A percentile compares a stretch with the other conserved stretches of the same genome.
phyloP scores from a whole-genome alignment of 1,284 basidiomycete genomes.

The Fomitopsis pinicola region DNA sequence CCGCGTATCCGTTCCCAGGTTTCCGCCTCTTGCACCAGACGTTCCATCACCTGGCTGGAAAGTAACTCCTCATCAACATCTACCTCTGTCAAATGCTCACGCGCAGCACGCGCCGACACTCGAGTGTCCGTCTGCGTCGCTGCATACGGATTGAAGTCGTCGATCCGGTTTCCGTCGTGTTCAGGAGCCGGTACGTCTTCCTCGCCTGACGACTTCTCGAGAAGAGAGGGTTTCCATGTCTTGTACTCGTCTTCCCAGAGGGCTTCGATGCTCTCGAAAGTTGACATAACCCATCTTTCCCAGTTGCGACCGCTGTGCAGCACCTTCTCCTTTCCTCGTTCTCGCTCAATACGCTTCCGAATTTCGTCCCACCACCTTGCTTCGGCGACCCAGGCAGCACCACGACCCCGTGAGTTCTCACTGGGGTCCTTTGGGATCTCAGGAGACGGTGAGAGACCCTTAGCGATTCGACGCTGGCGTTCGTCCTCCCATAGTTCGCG shows the following conservation, averaged over 20 bases:
- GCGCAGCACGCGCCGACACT: constrained; percentile 10
- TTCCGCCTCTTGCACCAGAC: constrained; percentile 37
- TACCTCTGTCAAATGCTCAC: constrained; percentile 19
- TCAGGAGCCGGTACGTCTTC: neutral
- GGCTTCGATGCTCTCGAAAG: constrained; percentile 82
- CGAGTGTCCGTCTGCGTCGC: constrained; percentile 4
- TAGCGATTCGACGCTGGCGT: constrained; percentile 59
- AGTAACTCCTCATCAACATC: constrained; percentile 56
- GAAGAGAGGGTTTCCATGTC: constrained; percentile 49
- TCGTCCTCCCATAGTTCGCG: constrained; percentile 97
- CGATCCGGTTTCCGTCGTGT: neutral
- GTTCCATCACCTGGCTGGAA: constrained; percentile 45
- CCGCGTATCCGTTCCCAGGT: constrained; percentile 26
- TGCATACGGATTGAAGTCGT: constrained; percentile 27
- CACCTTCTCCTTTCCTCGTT: constrained; percentile 31
- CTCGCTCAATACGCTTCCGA: constrained; percentile 45
- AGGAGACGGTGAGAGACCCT: constrained; percentile 67
- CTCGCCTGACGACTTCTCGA: neutral
- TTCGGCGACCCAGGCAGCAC: constrained; percentile 68
- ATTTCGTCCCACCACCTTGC: constrained; percentile 69
- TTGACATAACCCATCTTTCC: constrained; percentile 76
- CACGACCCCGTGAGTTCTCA: constrained; percentile 48
- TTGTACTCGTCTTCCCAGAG: constrained; percentile 62
- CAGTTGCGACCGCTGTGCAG: constrained; percentile 32
- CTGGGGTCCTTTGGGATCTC: constrained; percentile 63